Evolutionary conservation across 1,284 basidiomycete species (phyloP).

Genomic region (Sporisorium reilianum): DNA sequence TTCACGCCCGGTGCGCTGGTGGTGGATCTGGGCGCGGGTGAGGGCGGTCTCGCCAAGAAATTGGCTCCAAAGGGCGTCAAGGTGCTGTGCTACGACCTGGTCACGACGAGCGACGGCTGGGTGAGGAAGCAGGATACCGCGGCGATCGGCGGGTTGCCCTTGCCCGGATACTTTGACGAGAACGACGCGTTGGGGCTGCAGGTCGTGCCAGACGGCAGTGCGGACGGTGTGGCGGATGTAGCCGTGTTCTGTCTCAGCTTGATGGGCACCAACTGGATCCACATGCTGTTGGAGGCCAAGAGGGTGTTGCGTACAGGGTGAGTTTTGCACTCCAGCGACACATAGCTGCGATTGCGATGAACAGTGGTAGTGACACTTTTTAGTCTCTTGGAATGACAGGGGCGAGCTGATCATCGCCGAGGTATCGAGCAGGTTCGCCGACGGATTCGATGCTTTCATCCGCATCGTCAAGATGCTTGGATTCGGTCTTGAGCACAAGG

Average conservation of each 20-base stretch:
- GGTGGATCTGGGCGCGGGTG: constrained; percentile 94
- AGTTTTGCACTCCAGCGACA: not conserved
- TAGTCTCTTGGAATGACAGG: constrained; percentile 71
- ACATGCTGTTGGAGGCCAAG: constrained; percentile 88
- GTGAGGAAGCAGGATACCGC: constrained; percentile 61
- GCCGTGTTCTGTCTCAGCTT: constrained; percentile 93
- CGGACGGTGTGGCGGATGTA: constrained; percentile 80
- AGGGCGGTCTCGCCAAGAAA: constrained; percentile 82
- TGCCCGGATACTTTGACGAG: constrained; percentile 41
- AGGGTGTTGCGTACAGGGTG: constrained; percentile 80
- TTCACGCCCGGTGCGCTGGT: constrained; percentile 77
- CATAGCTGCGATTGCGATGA: constrained; percentile 71
- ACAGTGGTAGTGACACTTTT: constrained; percentile 8
- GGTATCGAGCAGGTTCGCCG: constrained; percentile 73
- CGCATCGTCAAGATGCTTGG: constrained; percentile 80
- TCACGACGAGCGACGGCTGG: constrained; percentile 79
- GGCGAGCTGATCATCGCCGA: constrained; percentile 93
- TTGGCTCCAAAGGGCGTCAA: constrained; percentile 71
- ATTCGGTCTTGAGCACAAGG: constrained; percentile 79
- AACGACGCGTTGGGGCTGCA: constrained; percentile 24
- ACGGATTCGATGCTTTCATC: constrained; percentile 76
- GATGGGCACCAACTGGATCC: constrained; percentile 97
- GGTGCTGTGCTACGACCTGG: constrained; percentile 79
- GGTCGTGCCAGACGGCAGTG: not conserved
- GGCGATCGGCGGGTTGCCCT: constrained; percentile 42